Percentiles rank a stretch among this genome's conserved stretches.
Evolutionary conservation across 2,329 filamentous ascomycete species (phyloP).

Genomic region (Mycosphaerelloides madeirae): DNA sequence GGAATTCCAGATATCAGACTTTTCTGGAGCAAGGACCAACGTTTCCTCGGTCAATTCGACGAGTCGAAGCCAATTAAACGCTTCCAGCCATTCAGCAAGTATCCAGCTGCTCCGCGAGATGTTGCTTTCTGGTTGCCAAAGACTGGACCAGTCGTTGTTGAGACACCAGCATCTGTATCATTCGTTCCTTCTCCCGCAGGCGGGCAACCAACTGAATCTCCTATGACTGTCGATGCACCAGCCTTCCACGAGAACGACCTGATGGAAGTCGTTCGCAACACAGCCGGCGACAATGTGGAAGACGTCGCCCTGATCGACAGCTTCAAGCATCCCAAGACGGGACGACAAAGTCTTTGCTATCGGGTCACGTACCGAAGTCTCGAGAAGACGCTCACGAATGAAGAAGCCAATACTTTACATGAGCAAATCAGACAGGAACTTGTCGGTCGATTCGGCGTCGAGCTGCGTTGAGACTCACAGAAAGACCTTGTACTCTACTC

Average conservation of each 20-base stretch:
- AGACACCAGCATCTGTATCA: slow-evolving; percentile 28
- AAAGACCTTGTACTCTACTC: too few relatives aligned
- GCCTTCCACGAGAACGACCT: slow-evolving; percentile 90
- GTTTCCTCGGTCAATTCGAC: slow-evolving; percentile 81
- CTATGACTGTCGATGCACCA: slow-evolving; percentile 32
- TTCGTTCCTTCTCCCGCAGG: slow-evolving; percentile 33
- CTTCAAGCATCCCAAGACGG: slow-evolving; percentile 83
- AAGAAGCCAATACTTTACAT: slow-evolving; percentile 74
- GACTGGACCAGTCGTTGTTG: slow-evolving; percentile 25
- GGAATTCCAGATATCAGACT: slow-evolving; percentile 92
- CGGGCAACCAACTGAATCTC: slow-evolving; percentile 33
- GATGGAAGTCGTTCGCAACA: slow-evolving; percentile 86
- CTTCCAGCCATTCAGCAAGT: slow-evolving; percentile 85
- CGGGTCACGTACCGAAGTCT: slow-evolving; percentile 89
- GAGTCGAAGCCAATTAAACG: slow-evolving; percentile 49
- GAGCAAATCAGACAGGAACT: slow-evolving; percentile 60
- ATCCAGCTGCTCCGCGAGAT: slow-evolving; percentile 85
- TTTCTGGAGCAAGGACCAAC: slow-evolving; percentile 83
- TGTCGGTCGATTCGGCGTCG: slow-evolving; percentile 68
- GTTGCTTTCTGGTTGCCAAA: slow-evolving; percentile 81
- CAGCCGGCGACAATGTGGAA: slow-evolving; percentile 79
- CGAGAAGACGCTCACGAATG: slow-evolving; percentile 82
- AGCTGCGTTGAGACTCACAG: slow-evolving; percentile 55
- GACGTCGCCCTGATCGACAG: slow-evolving; percentile 80
- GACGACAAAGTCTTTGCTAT: slow-evolving; percentile 81